Percentiles rank a stretch among this genome's conserved stretches.
These are phyloP conservation scores for Alternaria alternata DNA, from an alignment of 2,329 filamentous ascomycete species.

Conservation along the genomic window DNA sequence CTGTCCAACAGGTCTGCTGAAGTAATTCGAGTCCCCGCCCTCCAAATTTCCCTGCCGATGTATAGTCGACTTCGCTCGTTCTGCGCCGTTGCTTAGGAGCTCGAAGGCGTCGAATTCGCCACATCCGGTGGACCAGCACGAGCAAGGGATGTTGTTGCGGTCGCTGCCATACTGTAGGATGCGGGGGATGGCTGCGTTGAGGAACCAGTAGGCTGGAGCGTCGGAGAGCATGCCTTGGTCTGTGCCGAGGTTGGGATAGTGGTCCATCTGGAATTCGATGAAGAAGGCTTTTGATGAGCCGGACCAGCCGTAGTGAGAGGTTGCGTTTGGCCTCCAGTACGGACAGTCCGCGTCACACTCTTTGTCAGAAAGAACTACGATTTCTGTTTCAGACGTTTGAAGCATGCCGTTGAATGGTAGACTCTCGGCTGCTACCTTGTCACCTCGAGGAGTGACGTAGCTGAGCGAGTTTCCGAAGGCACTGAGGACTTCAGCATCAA, in stretches of 20 bases:
- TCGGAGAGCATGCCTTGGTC: conserved; percentile 60
- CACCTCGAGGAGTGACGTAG: conserved; percentile 61
- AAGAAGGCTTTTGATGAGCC: conserved; percentile 77
- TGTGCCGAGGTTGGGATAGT: conserved; percentile 42
- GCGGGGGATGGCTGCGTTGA: conserved; percentile 76
- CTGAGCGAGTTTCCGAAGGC: conserved; percentile 66
- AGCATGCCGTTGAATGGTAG: conserved; percentile 60
- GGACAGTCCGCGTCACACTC: conserved; percentile 60
- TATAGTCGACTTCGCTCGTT: conserved; percentile 73
- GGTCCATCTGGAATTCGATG: conserved; percentile 74
- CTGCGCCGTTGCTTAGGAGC: conserved; percentile 70
- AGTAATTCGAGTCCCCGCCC: conserved; percentile 75
- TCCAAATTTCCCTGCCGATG: conserved; percentile 65
- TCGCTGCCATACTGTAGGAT: conserved; percentile 71
- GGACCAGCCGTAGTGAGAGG: conserved; percentile 71
- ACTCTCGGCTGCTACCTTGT: conserved; percentile 56
- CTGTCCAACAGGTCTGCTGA: conserved; percentile 67
- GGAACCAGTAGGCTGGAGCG: conserved; percentile 78
- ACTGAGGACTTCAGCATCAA: conserved; percentile 30
- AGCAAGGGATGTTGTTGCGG: conserved; percentile 61
- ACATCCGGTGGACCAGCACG: conserved; percentile 75
- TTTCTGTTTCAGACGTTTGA: conserved; percentile 44
- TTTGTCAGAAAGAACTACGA: conserved; percentile 48
- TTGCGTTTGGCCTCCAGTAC: conserved; percentile 58
- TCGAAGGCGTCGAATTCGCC: conserved; percentile 82